Conservation (phyloP, 2,329 filamentous ascomycete species). For the Alternaria brassicae region DNA sequence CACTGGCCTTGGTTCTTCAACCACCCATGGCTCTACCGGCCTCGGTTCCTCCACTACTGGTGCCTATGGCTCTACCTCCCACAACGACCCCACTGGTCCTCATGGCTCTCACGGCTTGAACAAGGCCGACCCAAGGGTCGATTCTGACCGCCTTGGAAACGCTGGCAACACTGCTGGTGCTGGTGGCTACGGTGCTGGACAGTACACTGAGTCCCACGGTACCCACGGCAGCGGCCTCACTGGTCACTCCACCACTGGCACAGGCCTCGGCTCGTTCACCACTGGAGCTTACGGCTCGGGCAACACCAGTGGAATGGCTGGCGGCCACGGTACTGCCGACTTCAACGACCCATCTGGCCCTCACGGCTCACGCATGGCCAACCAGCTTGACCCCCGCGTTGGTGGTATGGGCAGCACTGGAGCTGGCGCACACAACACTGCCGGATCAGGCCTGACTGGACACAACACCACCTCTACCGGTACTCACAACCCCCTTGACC, state of each 20-base stretch:
- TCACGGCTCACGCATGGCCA: slow-evolving; percentile 32
- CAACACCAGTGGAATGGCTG: slow-evolving; percentile 12
- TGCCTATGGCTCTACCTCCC: slow-evolving; percentile 27
- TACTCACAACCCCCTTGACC: too few species aligned
- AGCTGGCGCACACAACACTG: slow-evolving; percentile 1
- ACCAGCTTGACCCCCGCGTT: slow-evolving; percentile 43
- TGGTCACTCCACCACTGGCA: slow-evolving; percentile 11
- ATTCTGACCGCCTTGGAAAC: slow-evolving; percentile 44
- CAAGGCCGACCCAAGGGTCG: slow-evolving; percentile 48
- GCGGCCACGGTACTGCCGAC: slow-evolving; percentile 10
- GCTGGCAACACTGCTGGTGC: slow-evolving; percentile 35
- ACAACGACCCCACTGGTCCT: slow-evolving; percentile 15
- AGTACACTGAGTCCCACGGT: slow-evolving; percentile 19
- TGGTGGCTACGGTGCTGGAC: slow-evolving; percentile 24
- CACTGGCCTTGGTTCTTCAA: slow-evolving; percentile 1
- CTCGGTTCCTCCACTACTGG: not conserved
- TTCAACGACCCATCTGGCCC: slow-evolving; percentile 47
- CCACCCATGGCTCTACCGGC: not conserved
- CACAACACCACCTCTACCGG: slow-evolving; percentile 37
- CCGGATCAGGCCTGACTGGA: not conserved
- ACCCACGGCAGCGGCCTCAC: slow-evolving; percentile 14
- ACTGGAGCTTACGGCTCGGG: slow-evolving; percentile 18
- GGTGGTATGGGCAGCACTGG: slow-evolving; percentile 1
- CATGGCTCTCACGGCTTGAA: slow-evolving; percentile 23
- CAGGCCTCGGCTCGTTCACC: slow-evolving; percentile 5